Evolutionary conservation across 768 basidiomycete species (phyloP), one percentile per base, ranked within the genome.

Genomic region (Russula abietina): DNA sequence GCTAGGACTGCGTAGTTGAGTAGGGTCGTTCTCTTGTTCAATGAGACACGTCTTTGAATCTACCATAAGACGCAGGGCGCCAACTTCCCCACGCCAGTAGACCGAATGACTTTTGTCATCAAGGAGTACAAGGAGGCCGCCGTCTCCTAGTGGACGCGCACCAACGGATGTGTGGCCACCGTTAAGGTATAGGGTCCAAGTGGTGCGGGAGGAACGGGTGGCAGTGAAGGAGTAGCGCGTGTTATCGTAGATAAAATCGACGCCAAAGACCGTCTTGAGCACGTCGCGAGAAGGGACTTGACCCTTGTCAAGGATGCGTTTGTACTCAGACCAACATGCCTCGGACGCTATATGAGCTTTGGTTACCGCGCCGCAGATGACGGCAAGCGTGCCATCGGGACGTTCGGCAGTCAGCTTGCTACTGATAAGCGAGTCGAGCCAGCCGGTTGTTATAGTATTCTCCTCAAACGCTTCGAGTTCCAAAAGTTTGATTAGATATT

Each of bases 21-120:
- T 99, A 17, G 97, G 97, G 71, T 99, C 97, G 69, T 98, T 98
- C 81, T 99, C 97, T 76, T 98, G 95, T 75, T 98, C 97, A 69
- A 99, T 94, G 77, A 98, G 81, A 73, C 95, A 97, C 17, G 97
- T 99, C 81, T 98, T 96, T 57, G 93, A 83, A 75, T 99, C 96
- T 63, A 99, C 88, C 86, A 93, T 93, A 71, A 98, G 73, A 67
- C 91, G 79, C 68, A 94, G 78, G 10, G 93, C 91, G 59, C 94
- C 97, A 58, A 98, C 97, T 78, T 99, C 97, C 74, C 98, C 97
- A 59, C 93, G 82, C 93, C 93, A 98, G 76, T 99, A 99, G 57
- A 97, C 81, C 26, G 97, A 95, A 76, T 99, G 97, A 73, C 93
- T 95, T 72, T 89, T 89, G 60, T 93, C 96, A 70, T 95, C 91